These are phyloP conservation scores for Chlamydomonas incerta DNA, from an alignment of 139 green algal species.

Conservation along the genomic window DNA sequence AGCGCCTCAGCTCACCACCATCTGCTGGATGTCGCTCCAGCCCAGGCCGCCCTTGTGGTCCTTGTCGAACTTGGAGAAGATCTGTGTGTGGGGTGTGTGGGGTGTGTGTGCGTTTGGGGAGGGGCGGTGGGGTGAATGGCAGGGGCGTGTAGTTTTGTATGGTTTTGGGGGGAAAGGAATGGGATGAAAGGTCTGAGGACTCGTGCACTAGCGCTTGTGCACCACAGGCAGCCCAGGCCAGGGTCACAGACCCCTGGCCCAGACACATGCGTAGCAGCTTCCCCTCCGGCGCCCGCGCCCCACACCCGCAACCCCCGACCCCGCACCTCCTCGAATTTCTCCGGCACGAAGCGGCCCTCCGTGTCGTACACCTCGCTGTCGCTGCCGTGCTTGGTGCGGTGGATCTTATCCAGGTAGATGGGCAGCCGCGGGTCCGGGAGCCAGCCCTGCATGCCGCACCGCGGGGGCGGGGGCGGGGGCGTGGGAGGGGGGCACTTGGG, in stretches of 20 bases:
- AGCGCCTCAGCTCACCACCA: slow-evolving; percentile 37
- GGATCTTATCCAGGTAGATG: slow-evolving; percentile 63
- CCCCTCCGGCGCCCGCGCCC: too few species aligned
- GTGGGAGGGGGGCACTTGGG: too few species aligned
- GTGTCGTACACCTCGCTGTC: slow-evolving; percentile 78
- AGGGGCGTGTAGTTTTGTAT: background rate
- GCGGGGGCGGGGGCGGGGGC: too few species aligned
- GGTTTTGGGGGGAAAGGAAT: too few species aligned
- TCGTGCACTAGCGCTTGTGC: too few species aligned
- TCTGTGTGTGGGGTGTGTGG: background rate
- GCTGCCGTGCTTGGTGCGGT: slow-evolving; percentile 76
- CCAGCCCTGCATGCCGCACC: too few species aligned
- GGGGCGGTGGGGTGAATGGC: background rate
- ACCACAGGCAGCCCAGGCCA: too few species aligned
- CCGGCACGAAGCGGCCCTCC: slow-evolving; percentile 78
- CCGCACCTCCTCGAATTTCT: slow-evolving; percentile 73
- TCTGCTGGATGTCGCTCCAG: slow-evolving; percentile 64
- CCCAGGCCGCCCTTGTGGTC: slow-evolving; percentile 65
- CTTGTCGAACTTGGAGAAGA: slow-evolving; percentile 71
- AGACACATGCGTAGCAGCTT: too few species aligned
- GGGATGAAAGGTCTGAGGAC: too few species aligned
- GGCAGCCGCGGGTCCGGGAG: slow-evolving; percentile 51
- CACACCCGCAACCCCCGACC: background rate
- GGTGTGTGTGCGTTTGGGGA: too few species aligned
- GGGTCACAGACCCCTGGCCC: too few species aligned